A percentile compares a stretch with the other conserved stretches of the same genome.
These are phyloP conservation scores for Colletotrichum sojae DNA, from an alignment of 2,329 filamentous ascomycete genomes.

Conservation along the genomic window DNA sequence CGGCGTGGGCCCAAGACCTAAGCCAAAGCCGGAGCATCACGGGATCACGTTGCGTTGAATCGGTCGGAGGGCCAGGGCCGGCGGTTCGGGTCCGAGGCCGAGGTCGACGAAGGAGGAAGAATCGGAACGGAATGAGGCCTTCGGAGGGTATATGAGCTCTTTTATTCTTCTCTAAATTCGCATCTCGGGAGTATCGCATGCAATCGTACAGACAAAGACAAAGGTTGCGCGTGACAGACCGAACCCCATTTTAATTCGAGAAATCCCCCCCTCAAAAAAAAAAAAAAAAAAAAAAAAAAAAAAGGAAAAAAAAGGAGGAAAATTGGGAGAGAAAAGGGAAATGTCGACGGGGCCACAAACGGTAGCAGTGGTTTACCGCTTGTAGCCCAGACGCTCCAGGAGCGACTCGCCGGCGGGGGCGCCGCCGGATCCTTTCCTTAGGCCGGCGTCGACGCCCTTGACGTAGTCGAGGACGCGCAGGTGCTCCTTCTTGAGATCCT, in stretches of 20 bases:
- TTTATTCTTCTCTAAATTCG: slow-evolving; percentile 26
- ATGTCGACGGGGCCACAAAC: not conserved
- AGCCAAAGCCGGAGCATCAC: not conserved
- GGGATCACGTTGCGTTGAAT: not conserved
- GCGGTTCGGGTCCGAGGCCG: too few relatives aligned
- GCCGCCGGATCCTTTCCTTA: slow-evolving; percentile 35
- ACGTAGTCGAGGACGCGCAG: slow-evolving; percentile 56
- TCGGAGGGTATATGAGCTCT: slow-evolving; percentile 16
- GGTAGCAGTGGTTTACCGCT: slow-evolving; percentile 15
- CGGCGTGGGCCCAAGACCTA: not conserved
- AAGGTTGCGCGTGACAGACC: slow-evolving; percentile 7
- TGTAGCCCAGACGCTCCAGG: slow-evolving; percentile 42
- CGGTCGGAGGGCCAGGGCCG: too few relatives aligned
- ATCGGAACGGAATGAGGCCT: not conserved
- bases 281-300: not conserved
- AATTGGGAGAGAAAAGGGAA: not conserved
- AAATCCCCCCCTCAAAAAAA: slow-evolving; percentile 3
- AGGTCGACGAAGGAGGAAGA: not conserved
- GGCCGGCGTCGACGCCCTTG: slow-evolving; percentile 43
- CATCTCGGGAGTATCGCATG: slow-evolving; percentile 27
- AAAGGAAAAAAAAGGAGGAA: not conserved
- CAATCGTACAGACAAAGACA: slow-evolving; percentile 22
- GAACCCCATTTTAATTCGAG: not conserved
- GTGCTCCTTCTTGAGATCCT: slow-evolving; percentile 71
- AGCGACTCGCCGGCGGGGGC: slow-evolving; percentile 38